A percentile compares a stretch with the other conserved stretches of the same genome.
These are phyloP conservation scores for Morella rubra DNA, from an alignment of 306 rosid genomes.

Conservation along the genomic window DNA sequence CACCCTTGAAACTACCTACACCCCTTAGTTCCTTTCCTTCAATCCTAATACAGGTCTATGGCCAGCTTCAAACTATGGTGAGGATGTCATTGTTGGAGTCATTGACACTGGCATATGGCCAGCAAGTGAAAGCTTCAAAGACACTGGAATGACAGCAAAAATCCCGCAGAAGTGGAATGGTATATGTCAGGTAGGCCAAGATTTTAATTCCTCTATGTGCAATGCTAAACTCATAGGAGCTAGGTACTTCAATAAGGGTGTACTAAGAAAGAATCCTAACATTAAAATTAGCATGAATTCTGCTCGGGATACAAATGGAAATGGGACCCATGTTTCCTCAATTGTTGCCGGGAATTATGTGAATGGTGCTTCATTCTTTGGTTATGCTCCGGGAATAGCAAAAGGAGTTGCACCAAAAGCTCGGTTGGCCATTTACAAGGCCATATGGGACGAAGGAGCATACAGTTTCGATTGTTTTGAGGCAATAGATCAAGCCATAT, in stretches of 20 bases:
- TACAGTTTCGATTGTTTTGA: slow-evolving; percentile 48
- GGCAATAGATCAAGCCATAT: slow-evolving; percentile 71
- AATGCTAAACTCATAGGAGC: slow-evolving; percentile 43
- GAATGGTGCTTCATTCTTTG: slow-evolving; percentile 30
- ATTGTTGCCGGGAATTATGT: slow-evolving; percentile 45
- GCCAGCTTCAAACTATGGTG: slow-evolving; percentile 36
- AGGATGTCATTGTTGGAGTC: slow-evolving; percentile 36
- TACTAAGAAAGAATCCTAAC: slow-evolving; percentile 23
- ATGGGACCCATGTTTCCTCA: slow-evolving; percentile 39
- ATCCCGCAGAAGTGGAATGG: slow-evolving; percentile 46
- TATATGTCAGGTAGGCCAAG: slow-evolving; percentile 38
- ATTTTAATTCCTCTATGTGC: slow-evolving; percentile 37
- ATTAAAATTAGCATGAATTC: slow-evolving; percentile 33
- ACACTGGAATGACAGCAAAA: slow-evolving; percentile 27
- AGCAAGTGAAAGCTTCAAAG: slow-evolving; percentile 43
- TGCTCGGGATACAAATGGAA: slow-evolving; percentile 35
- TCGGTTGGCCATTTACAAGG: slow-evolving; percentile 37
- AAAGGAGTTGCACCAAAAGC: slow-evolving; percentile 47
- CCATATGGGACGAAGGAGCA: slow-evolving; percentile 34
- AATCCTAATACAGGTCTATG: no score
- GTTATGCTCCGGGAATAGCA: slow-evolving; percentile 39
- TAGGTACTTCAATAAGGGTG: slow-evolving; percentile 38
- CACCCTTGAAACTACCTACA: no score
- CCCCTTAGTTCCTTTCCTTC: no score
- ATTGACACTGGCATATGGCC: slow-evolving; percentile 46